Percentiles rank a stretch among this genome's conserved stretches.
phyloP scores from a whole-genome alignment of 495 filamentous ascomycete species.

The Penicillium bovifimosum region DNA sequence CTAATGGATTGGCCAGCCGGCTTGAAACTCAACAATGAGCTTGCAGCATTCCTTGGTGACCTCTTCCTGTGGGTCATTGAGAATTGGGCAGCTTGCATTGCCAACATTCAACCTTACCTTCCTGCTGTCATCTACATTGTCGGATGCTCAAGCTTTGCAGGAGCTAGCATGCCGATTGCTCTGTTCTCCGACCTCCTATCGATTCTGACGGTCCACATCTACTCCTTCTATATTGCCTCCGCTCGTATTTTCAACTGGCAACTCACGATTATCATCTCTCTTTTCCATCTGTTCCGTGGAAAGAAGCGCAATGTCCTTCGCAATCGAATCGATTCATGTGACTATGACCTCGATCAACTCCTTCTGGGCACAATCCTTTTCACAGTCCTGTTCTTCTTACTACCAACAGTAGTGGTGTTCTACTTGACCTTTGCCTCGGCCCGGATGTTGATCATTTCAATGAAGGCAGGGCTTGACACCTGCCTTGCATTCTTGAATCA shows the following conservation, averaged over 20 bases:
- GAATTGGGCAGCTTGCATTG: slow-evolving; percentile 87
- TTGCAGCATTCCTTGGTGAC: slow-evolving; percentile 88
- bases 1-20: slow-evolving; percentile 98
- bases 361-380: slow-evolving; percentile 96
- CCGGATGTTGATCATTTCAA: slow-evolving; percentile 86
- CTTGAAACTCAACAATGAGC: slow-evolving; percentile 91
- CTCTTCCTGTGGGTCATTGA: slow-evolving; percentile 98
- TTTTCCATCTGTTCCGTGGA: slow-evolving; percentile 96
- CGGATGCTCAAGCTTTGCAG: slow-evolving; percentile 89
- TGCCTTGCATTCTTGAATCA: slow-evolving; percentile 92
- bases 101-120: slow-evolving; percentile 67
- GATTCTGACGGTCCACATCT: slow-evolving; percentile 89
- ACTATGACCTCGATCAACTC: slow-evolving; percentile 97
- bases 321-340: slow-evolving; percentile 96
- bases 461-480: slow-evolving; percentile 87
- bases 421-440: slow-evolving; percentile 94
- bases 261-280: slow-evolving; percentile 87
- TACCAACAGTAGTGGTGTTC: slow-evolving; percentile 93
- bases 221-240: slow-evolving; percentile 94
- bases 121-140: slow-evolving; percentile 89
- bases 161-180: slow-evolving; percentile 94
- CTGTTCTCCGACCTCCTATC: slow-evolving; percentile 93
- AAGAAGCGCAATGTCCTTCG: slow-evolving; percentile 97
- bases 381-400: slow-evolving; percentile 88
- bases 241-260: slow-evolving; percentile 99